These are phyloP conservation scores for Trametes sanguinea DNA, from an alignment of 768 basidiomycete species.

Conservation along the genomic window DNA sequence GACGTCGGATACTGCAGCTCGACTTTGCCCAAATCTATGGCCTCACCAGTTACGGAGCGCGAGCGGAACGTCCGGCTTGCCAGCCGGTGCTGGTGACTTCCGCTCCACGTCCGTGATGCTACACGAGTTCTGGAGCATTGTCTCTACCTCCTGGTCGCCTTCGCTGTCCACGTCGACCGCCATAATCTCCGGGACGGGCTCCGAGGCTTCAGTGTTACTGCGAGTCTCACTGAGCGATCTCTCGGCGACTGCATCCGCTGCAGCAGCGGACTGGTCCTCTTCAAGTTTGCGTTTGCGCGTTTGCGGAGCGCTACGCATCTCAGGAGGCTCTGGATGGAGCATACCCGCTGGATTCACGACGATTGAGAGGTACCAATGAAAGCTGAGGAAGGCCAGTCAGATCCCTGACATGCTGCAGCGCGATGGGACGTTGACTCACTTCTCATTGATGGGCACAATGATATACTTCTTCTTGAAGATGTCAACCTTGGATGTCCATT, in stretches of 20 bases:
- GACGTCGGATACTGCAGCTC: conserved; percentile 23
- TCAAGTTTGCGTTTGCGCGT: conserved; percentile 35
- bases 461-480: conserved; percentile 91
- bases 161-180: conserved; percentile 17
- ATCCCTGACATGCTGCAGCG: neutral
- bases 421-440: conserved; percentile 50
- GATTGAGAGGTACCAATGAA: conserved; percentile 97
- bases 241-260: neutral
- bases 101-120: conserved; percentile 8
- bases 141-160: conserved; percentile 26
- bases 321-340: conserved; percentile 49
- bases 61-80: neutral
- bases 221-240: neutral
- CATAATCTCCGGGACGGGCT: conserved; percentile 10
- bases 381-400: conserved; percentile 42
- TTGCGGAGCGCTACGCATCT: conserved; percentile 9
- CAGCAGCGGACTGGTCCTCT: neutral
- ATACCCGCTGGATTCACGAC: conserved; percentile 78
- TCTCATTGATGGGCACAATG: conserved; percentile 95
- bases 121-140: conserved; percentile 18
- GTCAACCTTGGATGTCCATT: conserved; percentile 91
- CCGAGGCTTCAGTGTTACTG: conserved; percentile 1
- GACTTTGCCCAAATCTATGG: conserved; percentile 1
- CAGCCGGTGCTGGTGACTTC: neutral
- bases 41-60: conserved; percentile 1